These are phyloP conservation scores for Diaporthe caulivora DNA, from an alignment of 2,329 filamentous ascomycete genomes.

Conservation along the genomic window DNA sequence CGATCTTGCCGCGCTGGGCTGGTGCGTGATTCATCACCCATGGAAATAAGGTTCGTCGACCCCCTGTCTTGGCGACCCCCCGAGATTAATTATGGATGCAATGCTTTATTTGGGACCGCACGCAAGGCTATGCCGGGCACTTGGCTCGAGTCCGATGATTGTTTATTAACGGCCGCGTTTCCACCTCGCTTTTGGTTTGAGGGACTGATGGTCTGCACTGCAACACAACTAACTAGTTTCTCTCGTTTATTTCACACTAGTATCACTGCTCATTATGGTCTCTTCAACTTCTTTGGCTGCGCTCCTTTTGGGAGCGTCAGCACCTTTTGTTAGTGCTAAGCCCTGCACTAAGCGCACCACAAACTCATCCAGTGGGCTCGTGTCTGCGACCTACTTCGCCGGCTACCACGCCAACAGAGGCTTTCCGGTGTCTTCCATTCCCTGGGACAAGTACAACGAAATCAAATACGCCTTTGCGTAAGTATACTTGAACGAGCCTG, in stretches of 20 bases:
- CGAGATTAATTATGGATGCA: conserved; percentile 27
- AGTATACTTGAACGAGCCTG: not conserved
- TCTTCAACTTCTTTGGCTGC: conserved; percentile 10
- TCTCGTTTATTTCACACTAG: conserved; percentile 14
- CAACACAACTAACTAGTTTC: conserved; percentile 22
- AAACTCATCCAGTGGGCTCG: conserved; percentile 6
- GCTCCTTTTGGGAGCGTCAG: conserved; percentile 12
- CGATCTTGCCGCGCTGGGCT: conserved; percentile 8
- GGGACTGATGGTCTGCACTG: not conserved
- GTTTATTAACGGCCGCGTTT: conserved; percentile 6
- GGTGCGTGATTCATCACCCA: conserved; percentile 24
- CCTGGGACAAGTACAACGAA: conserved; percentile 40
- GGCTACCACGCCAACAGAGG: conserved; percentile 39
- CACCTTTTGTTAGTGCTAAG: not conserved
- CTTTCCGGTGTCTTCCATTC: conserved; percentile 38
- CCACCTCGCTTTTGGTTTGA: not conserved
- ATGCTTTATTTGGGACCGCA: conserved; percentile 15
- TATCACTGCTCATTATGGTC: not conserved
- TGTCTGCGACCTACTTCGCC: conserved; percentile 39
- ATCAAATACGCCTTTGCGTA: conserved; percentile 41
- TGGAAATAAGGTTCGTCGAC: conserved; percentile 17
- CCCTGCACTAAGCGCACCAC: not conserved
- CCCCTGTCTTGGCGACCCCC: conserved; percentile 8
- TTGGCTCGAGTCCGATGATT: not conserved
- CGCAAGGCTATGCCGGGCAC: not conserved